A percentile compares a stretch with the other conserved stretches of the same genome.
These are phyloP conservation scores for Diplodia corticola DNA, from an alignment of 2,329 filamentous ascomycete species.

Conservation along the genomic window DNA sequence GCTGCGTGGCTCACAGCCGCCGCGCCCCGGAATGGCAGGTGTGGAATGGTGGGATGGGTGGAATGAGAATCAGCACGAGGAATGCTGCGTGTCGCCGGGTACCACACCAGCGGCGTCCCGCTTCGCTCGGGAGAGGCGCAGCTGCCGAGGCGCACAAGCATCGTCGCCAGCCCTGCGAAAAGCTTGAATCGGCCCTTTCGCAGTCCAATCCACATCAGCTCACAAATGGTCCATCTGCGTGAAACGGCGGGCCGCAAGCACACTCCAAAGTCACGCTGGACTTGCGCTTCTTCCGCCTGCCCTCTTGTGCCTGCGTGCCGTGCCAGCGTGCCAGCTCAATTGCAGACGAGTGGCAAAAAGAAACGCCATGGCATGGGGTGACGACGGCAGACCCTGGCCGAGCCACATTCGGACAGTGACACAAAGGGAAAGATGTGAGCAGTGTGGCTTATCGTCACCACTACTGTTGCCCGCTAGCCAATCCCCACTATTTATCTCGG, in stretches of 20 bases:
- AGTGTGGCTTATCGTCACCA: constrained; percentile 1
- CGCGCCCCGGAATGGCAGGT: neutral
- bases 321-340: neutral
- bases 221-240: neutral
- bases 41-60: too few relatives aligned
- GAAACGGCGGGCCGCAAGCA: neutral
- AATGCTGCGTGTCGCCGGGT: neutral
- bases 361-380: neutral
- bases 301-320: neutral
- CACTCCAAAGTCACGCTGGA: too few relatives aligned
- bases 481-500: constrained; percentile 25
- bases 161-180: constrained; percentile 13
- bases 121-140: neutral
- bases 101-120: neutral
- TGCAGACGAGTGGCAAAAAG: neutral
- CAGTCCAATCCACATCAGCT: neutral
- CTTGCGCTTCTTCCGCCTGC: neutral
- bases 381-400: neutral
- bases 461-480: neutral
- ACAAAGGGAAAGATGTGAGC: neutral
- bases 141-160: constrained; percentile 12
- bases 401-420: neutral
- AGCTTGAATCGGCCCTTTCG: constrained; percentile 15
- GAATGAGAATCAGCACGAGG: neutral
- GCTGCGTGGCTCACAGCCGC: neutral